A percentile compares a stretch with the other conserved stretches of the same genome.
phyloP scores from a whole-genome alignment of 768 basidiomycete species.

The Suillus cothurnatus region DNA sequence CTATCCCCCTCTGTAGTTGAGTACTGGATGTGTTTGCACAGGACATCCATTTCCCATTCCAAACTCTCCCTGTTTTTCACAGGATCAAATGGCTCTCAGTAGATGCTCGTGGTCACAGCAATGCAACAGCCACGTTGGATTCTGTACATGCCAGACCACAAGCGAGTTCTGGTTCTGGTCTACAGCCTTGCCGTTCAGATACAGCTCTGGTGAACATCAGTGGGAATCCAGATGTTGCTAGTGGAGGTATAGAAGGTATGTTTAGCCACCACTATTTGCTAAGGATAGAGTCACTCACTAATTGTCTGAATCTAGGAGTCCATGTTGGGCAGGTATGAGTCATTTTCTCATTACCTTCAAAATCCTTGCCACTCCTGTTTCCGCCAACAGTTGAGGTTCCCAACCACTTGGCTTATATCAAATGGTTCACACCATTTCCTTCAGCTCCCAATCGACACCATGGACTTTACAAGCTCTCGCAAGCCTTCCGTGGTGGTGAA shows the following conservation, averaged over 20 bases:
- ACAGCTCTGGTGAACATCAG: slow-evolving; percentile 24
- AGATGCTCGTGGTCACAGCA: too few relatives aligned
- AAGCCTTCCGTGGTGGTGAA: background rate
- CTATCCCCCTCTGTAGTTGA: slow-evolving; percentile 14
- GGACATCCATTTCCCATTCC: slow-evolving; percentile 18
- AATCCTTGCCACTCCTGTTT: slow-evolving; percentile 16
- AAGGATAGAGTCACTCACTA: too few relatives aligned
- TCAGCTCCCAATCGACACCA: slow-evolving; percentile 17
- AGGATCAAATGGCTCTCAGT: too few relatives aligned
- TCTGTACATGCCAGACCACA: too few relatives aligned
- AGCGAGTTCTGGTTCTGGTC: too few relatives aligned
- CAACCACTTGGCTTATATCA: too few relatives aligned
- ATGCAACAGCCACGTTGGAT: too few relatives aligned
- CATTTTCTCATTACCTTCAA: slow-evolving; percentile 10
- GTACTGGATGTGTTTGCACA: slow-evolving; percentile 14
- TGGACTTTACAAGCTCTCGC: slow-evolving; percentile 28
- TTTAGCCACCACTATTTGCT: background rate
- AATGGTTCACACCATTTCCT: too few relatives aligned
- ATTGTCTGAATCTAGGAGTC: slow-evolving; percentile 2
- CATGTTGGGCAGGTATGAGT: slow-evolving; percentile 14
- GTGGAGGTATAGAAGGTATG: slow-evolving; percentile 25
- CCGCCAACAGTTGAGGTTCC: slow-evolving; percentile 18
- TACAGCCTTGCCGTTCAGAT: too few relatives aligned
- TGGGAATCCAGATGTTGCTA: background rate
- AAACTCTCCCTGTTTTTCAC: slow-evolving; percentile 20